A percentile compares a stretch with the other conserved stretches of the same genome.
Conservation (phyloP, 129 eudicot species). For the Dittrichia graveolens region DNA sequence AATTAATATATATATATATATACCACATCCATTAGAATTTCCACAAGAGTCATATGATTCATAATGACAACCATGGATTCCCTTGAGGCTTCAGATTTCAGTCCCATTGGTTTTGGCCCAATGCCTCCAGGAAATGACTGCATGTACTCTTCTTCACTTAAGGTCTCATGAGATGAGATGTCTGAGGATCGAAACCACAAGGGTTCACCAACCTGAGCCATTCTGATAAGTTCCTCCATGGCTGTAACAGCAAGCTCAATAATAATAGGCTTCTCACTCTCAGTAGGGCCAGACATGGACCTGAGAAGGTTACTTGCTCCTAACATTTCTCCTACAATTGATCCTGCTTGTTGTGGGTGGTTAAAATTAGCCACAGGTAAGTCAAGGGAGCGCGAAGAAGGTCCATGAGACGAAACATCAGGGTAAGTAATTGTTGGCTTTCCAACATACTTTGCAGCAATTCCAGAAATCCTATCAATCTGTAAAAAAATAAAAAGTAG, state of each 20-base stretch:
- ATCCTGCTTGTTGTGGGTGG: slow-evolving; percentile 47
- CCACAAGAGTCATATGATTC: slow-evolving; percentile 86
- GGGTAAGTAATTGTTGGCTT: slow-evolving; percentile 74
- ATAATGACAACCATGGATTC: slow-evolving; percentile 87
- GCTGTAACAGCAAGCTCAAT: slow-evolving; percentile 95
- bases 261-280: slow-evolving; percentile 80
- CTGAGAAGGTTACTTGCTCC: slow-evolving; percentile 73
- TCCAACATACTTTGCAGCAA: slow-evolving; percentile 90
- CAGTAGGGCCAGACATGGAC: slow-evolving; percentile 61
- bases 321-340: slow-evolving; percentile 61
- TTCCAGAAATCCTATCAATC: slow-evolving; percentile 93
- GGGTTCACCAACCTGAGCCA: slow-evolving; percentile 88
- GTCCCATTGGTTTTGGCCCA: slow-evolving; percentile 79
- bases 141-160: slow-evolving; percentile 78
- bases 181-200: slow-evolving; percentile 74
- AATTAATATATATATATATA: slow-evolving; percentile 1
- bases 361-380: slow-evolving; percentile 59
- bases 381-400: slow-evolving; percentile 66
- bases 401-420: slow-evolving; percentile 47
- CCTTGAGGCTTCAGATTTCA: slow-evolving; percentile 83
- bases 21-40: slow-evolving; percentile 97
- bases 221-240: slow-evolving; percentile 86
- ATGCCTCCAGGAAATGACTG: slow-evolving; percentile 78
- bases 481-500: slow-evolving; percentile 20
- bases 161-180: slow-evolving; percentile 42